Evolutionary conservation across 352 stramenopile genomes (phyloP).

Genomic region (Globisporangium cystogenes): DNA sequence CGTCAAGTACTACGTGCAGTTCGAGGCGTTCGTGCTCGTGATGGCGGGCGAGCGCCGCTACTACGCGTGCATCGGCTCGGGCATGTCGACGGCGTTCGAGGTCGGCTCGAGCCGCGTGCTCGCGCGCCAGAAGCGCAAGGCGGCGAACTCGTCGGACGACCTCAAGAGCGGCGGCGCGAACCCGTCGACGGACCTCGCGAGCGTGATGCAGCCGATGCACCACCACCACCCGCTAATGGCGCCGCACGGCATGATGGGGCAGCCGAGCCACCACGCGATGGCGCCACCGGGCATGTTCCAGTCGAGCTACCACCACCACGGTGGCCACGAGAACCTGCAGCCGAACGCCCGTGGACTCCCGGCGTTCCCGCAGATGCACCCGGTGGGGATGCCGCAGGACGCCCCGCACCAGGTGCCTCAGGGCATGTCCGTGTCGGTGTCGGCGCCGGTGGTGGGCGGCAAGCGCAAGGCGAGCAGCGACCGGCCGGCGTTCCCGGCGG

Average conservation of each 20-base stretch:
- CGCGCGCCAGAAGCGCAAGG: slow-evolving; percentile 81
- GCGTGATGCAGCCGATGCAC: slow-evolving; percentile 21
- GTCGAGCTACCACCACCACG: slow-evolving; percentile 14
- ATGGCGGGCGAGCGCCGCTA: slow-evolving; percentile 66
- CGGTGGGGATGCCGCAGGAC: slow-evolving; percentile 18
- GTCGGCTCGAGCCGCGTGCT: slow-evolving; percentile 80
- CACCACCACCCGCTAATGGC: slow-evolving; percentile 23
- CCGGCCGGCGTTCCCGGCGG: slow-evolving; percentile 11
- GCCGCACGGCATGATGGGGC: slow-evolving; percentile 12
- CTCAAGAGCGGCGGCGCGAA: slow-evolving; percentile 13
- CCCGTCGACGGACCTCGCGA: background rate
- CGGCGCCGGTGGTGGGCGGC: slow-evolving; percentile 18
- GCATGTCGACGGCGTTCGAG: slow-evolving; percentile 84
- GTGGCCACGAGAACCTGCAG: slow-evolving; percentile 8
- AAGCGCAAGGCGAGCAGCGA: slow-evolving; percentile 43
- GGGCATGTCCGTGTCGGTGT: slow-evolving; percentile 2
- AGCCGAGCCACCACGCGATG: slow-evolving; percentile 20
- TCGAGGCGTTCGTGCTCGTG: slow-evolving; percentile 80
- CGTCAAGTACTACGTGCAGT: slow-evolving; percentile 88
- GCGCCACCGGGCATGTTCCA: slow-evolving; percentile 15
- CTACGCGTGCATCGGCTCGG: slow-evolving; percentile 82
- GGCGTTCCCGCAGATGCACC: slow-evolving; percentile 51
- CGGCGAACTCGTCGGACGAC: slow-evolving; percentile 33
- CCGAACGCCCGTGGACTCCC: slow-evolving; percentile 31
- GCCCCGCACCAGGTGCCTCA: slow-evolving; percentile 9